A percentile compares a stretch with the other conserved stretches of the same genome.
phyloP scores from a whole-genome alignment of 306 rosid genomes.

The Rubus idaeus region DNA sequence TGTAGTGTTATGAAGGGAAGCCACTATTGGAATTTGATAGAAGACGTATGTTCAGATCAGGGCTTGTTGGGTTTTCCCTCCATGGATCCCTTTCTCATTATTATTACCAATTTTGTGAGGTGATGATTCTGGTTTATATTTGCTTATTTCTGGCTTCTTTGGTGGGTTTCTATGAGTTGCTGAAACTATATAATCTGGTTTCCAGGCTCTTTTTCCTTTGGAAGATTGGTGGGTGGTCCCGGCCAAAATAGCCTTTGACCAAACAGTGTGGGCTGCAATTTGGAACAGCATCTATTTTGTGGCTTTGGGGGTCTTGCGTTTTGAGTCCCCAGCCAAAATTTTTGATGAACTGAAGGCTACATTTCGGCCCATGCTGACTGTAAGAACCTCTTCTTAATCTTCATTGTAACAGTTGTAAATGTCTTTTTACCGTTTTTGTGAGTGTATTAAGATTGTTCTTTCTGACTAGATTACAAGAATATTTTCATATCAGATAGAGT shows the following conservation, averaged over 20 bases:
- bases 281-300: slow-evolving; percentile 96
- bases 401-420: slow-evolving; percentile 18
- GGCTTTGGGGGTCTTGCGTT: slow-evolving; percentile 74
- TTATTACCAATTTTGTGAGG: slow-evolving; percentile 98
- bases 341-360: slow-evolving; percentile 71
- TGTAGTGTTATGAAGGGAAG: slow-evolving; percentile 89
- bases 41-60: slow-evolving; percentile 75
- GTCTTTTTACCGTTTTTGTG: slow-evolving; percentile 15
- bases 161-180: slow-evolving; percentile 29
- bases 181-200: slow-evolving; percentile 30
- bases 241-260: slow-evolving; percentile 90
- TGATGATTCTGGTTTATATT: slow-evolving; percentile 36
- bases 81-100: slow-evolving; percentile 98
- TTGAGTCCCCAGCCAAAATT: slow-evolving; percentile 49
- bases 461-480: neutral
- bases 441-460: neutral
- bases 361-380: slow-evolving; percentile 81
- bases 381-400: slow-evolving; percentile 43
- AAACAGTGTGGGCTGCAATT: slow-evolving; percentile 85
- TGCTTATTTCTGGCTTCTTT: slow-evolving; percentile 22
- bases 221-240: slow-evolving; percentile 97
- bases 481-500: neutral
- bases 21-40: slow-evolving; percentile 81
- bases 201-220: slow-evolving; percentile 78
- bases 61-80: slow-evolving; percentile 87